Percentiles rank a stretch among this genome's conserved stretches.
phyloP scores from a whole-genome alignment of 441 rosid species.

The Brassica hybrid region DNA sequence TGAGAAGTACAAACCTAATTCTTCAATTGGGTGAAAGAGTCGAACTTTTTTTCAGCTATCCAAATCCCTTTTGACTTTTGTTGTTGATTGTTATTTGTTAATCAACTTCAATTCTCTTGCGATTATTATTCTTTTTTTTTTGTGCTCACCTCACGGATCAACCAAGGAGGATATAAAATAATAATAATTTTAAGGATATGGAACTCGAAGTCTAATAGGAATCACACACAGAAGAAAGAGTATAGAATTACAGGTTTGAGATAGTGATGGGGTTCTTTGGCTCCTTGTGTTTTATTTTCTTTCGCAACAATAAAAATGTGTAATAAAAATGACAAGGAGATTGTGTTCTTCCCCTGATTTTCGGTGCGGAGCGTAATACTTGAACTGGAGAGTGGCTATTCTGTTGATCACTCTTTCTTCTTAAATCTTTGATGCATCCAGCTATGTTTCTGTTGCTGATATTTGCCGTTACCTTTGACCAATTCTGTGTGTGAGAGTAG shows the following conservation, averaged over 20 bases:
- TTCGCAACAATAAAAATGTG: no score
- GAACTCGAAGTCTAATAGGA: not conserved
- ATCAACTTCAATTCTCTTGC: not conserved
- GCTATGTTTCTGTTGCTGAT: not conserved
- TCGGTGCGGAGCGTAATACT: conserved; percentile 17
- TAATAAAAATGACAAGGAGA: no score
- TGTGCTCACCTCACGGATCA: not conserved
- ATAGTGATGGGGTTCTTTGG: conserved; percentile 28
- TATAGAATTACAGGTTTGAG: conserved; percentile 6
- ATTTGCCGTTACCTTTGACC: not conserved
- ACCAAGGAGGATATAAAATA: not conserved
- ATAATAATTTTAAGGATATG: not conserved
- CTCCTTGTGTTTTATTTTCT: no score
- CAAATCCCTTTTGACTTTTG: not conserved
- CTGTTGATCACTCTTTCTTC: not conserved
- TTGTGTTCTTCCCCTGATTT: not conserved
- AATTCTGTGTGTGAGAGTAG: not conserved
- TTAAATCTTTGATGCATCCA: not conserved
- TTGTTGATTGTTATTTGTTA: not conserved
- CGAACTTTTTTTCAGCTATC: not conserved
- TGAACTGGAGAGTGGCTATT: not conserved
- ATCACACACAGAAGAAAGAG: not conserved
- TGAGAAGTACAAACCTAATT: no score
- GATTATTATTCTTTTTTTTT: not conserved
- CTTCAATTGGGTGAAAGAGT: not conserved